Conservation (phyloP, 139 green algal species). For the Haematococcus sp. region DNA sequence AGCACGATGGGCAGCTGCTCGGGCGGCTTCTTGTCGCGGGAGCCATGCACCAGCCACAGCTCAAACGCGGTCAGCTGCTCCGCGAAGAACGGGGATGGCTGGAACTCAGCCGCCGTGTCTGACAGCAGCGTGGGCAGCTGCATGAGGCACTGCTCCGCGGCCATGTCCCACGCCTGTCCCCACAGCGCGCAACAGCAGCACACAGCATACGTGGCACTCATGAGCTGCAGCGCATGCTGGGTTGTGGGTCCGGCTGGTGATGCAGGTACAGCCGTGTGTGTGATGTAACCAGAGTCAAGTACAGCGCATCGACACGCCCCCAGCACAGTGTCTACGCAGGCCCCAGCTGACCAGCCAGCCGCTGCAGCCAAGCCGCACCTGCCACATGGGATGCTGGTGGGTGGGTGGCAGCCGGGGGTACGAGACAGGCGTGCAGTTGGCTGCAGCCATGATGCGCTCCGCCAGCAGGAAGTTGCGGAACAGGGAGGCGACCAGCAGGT, state of each 20-base stretch:
- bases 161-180: conserved; percentile 83
- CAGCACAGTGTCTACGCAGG: neutral
- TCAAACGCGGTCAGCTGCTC: conserved; percentile 99
- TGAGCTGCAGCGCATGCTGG: neutral
- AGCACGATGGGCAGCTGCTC: conserved; percentile 99
- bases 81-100: conserved; percentile 85
- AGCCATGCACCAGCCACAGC: conserved; percentile 92
- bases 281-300: too few species aligned
- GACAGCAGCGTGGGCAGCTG: conserved; percentile 62
- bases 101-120: conserved; percentile 50
- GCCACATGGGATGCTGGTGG: conserved; percentile 96
- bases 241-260: neutral
- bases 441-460: conserved; percentile 91
- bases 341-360: neutral
- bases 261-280: neutral
- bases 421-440: conserved; percentile 80
- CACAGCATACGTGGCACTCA: neutral
- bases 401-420: conserved; percentile 90
- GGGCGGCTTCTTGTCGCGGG: conserved; percentile 79
- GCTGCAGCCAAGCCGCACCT: conserved; percentile 15
- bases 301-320: neutral
- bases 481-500: conserved; percentile 94
- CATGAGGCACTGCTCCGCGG: conserved; percentile 93
- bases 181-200: neutral
- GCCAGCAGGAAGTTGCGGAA: conserved; percentile 99